Percentiles rank a stretch among this genome's conserved stretches.
phyloP scores from a whole-genome alignment of 208 protist species.

The Trypanosoma congolense region DNA sequence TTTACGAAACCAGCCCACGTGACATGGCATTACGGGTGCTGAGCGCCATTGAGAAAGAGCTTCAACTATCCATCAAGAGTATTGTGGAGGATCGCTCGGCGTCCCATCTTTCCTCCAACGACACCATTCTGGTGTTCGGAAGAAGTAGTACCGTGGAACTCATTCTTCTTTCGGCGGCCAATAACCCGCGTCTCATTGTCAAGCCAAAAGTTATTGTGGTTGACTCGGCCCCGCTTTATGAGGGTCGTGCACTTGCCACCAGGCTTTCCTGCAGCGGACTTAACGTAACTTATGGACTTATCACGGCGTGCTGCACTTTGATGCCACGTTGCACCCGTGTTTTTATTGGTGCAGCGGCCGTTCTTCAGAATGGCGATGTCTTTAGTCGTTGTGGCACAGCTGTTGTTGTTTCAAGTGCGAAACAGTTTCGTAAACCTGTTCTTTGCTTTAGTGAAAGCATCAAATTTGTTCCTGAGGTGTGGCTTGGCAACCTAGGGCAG shows the following conservation, averaged over 20 bases:
- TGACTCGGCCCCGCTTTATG: conserved; percentile 91
- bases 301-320: conserved; percentile 92
- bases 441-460: conserved; percentile 97
- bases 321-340: conserved; percentile 92
- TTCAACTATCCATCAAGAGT: conserved; percentile 61
- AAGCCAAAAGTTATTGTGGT: conserved; percentile 90
- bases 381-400: conserved; percentile 92
- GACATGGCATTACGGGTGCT: conserved; percentile 46
- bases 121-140: conserved; percentile 79
- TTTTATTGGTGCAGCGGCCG: conserved; percentile 92
- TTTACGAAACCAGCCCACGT: conserved; percentile 27
- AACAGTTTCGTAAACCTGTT: conserved; percentile 92
- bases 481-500: conserved; percentile 93
- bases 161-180: conserved; percentile 48
- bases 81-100: conserved; percentile 72
- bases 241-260: conserved; percentile 76
- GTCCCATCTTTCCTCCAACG: conserved; percentile 53
- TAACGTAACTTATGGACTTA: conserved; percentile 89
- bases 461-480: conserved; percentile 96
- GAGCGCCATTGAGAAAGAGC: conserved; percentile 43
- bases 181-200: conserved; percentile 22
- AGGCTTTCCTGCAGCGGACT: conserved; percentile 79
- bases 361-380: conserved; percentile 94
- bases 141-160: conserved; percentile 71
- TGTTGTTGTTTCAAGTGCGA: conserved; percentile 90